phyloP scores from a whole-genome alignment of 306 rosid genomes.

The Casuarina equisetifolia region DNA sequence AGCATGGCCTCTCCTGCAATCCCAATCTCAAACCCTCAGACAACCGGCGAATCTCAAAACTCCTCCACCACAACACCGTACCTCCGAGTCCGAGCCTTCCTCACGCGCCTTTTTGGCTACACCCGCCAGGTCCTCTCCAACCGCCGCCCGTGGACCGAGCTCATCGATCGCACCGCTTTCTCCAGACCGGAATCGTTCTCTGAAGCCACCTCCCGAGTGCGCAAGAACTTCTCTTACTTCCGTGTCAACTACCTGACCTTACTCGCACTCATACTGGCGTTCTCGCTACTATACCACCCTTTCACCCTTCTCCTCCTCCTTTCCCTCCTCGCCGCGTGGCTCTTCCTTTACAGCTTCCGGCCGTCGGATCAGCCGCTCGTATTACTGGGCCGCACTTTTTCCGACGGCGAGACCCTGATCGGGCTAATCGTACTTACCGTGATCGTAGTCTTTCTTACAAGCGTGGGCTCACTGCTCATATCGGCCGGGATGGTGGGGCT shows the following conservation, averaged over 20 bases:
- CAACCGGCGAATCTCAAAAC: conserved; percentile 27
- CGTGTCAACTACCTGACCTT: conserved; percentile 46
- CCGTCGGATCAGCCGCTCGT: conserved; percentile 39
- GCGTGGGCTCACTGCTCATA: conserved; percentile 33
- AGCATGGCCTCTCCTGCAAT: not conserved
- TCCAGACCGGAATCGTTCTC: conserved; percentile 35
- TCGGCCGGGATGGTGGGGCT: conserved; percentile 33
- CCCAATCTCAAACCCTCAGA: not conserved
- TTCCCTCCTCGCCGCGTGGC: conserved; percentile 40
- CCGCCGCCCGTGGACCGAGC: conserved; percentile 46
- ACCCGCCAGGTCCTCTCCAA: conserved; percentile 26
- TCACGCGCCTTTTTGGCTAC: conserved; percentile 35
- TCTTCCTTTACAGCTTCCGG: conserved; percentile 39
- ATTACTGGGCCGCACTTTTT: conserved; percentile 24
- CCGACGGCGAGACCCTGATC: conserved; percentile 24
- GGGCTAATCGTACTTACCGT: conserved; percentile 31
- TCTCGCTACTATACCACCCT: conserved; percentile 44
- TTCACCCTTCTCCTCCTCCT: conserved; percentile 33
- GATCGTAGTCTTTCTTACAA: conserved; percentile 35
- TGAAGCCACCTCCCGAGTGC: conserved; percentile 43
- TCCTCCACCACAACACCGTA: conserved; percentile 7
- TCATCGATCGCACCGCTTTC: conserved; percentile 42
- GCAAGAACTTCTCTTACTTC: conserved; percentile 44
- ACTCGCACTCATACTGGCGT: conserved; percentile 29
- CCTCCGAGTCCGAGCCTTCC: conserved; percentile 14